Base-by-base conservation (phyloP, 306 rosid species). In the Castanea sativa region DNA sequence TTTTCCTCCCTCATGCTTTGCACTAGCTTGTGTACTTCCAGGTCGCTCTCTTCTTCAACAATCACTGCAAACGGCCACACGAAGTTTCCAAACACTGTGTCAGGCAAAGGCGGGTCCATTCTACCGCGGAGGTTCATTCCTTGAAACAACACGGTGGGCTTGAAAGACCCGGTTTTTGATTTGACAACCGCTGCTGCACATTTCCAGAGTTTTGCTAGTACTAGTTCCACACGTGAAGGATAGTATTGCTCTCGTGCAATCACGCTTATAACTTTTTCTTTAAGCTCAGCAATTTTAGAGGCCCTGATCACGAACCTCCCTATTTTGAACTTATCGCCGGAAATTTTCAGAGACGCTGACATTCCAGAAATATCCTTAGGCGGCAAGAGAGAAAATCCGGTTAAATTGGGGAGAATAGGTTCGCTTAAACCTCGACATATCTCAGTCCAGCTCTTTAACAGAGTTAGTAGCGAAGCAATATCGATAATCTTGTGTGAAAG, bases 41-140 rank as follows among this genome's bases (percentile, higher is more conserved):
- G 0, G 19, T 86, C 79, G 18, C 63, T 15, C 68, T 78, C 91
- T 51, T 85, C 74, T 78, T 88, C 84, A 25, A 63, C 84, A 9
- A 59, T 78, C 56, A 88, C 86, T 21, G 27, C 52, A 0, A 88
- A 83, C 21, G 87, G 64, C 91, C 91, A 85, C 53, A 85, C 82
- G 0, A 88, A 76, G 55, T 85, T 88, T 57, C 91, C 89, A 3
- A 83, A 11, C 1, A 78, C 79, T 0, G 55, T 79, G 13, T 74
- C 87, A 0, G 89, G 59, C 27, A 85, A 38, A 0, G 77, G 63
- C 1, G 89, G 91, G 1, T 68, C 81, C 87, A 88, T 76, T 4
- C 86, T 63, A 0, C 81, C 29, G 55, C 87, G 87, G 2, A 88
- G 89, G 55, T 88, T 85, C 80, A 85, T 84, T 0, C 84, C 89